phyloP scores from a whole-genome alignment of 345 rosid genomes.

The Populus davidiana region DNA sequence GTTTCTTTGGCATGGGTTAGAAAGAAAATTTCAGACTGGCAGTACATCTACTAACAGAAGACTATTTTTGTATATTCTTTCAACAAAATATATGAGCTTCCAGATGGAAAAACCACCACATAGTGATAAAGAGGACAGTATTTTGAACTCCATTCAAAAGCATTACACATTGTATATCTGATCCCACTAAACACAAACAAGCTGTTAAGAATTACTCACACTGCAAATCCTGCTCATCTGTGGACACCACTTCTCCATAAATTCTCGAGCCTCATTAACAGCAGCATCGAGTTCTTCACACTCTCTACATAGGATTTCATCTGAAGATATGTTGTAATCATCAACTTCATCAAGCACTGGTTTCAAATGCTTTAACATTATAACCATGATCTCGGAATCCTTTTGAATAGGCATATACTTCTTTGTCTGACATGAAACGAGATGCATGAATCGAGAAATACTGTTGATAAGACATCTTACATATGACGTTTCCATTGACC shows the following conservation, averaged over 20 bases:
- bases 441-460: constrained; percentile 77
- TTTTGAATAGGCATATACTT: constrained; percentile 48
- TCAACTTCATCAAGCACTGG: constrained; percentile 71
- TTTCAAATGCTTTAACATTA: constrained; percentile 66
- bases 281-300: constrained; percentile 70
- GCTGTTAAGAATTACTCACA: constrained; percentile 40
- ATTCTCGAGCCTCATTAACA: constrained; percentile 75
- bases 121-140: background rate
- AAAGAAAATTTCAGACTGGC: background rate
- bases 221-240: constrained; percentile 72
- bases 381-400: constrained; percentile 52
- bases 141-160: background rate
- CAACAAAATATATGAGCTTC: background rate
- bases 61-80: background rate
- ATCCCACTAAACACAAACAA: constrained; percentile 3
- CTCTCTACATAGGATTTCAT: constrained; percentile 48
- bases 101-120: background rate
- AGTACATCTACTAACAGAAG: background rate
- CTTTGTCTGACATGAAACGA: constrained; percentile 72
- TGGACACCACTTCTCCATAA: constrained; percentile 71
- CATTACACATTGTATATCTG: background rate
- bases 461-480: constrained; percentile 73
- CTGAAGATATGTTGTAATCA: constrained; percentile 51
- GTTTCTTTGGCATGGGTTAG: background rate
- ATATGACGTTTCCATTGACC: constrained; percentile 65